These are phyloP conservation scores for Linnemannia elongata DNA, from an alignment of 192 early-diverging fungal species.

Conservation along the genomic window DNA sequence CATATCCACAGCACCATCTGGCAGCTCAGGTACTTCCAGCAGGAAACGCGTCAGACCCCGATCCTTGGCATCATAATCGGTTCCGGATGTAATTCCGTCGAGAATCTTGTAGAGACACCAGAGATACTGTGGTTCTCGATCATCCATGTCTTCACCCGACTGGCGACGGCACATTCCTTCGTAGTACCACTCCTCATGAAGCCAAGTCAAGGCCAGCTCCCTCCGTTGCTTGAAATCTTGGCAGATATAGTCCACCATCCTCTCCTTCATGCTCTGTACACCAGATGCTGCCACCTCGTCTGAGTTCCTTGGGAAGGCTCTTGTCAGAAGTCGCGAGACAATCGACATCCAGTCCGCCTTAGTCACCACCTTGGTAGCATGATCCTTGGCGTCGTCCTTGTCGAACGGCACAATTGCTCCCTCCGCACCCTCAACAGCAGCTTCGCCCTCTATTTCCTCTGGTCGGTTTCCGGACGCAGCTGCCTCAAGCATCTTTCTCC, in stretches of 20 bases:
- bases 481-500: slow-evolving; percentile 45
- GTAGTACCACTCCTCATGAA: slow-evolving; percentile 78
- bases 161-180: slow-evolving; percentile 42
- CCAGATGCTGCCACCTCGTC: background rate
- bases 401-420: slow-evolving; percentile 23
- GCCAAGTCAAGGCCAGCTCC: slow-evolving; percentile 81
- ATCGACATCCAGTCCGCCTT: slow-evolving; percentile 59
- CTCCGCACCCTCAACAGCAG: background rate
- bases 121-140: slow-evolving; percentile 47
- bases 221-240: slow-evolving; percentile 74
- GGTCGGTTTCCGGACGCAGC: slow-evolving; percentile 26
- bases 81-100: slow-evolving; percentile 39
- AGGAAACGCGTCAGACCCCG: slow-evolving; percentile 79
- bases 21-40: slow-evolving; percentile 82
- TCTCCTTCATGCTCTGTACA: slow-evolving; percentile 41
- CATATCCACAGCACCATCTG: slow-evolving; percentile 69
- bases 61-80: slow-evolving; percentile 77
- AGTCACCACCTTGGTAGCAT: slow-evolving; percentile 45
- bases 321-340: slow-evolving; percentile 50
- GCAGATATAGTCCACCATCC: slow-evolving; percentile 70
- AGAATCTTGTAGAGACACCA: slow-evolving; percentile 52
- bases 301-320: slow-evolving; percentile 50
- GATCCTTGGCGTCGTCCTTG: background rate
- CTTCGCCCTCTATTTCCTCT: background rate
- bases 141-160: slow-evolving; percentile 30